Base-by-base conservation (phyloP, 495 filamentous ascomycete genomes). In the Zalerion maritima region DNA sequence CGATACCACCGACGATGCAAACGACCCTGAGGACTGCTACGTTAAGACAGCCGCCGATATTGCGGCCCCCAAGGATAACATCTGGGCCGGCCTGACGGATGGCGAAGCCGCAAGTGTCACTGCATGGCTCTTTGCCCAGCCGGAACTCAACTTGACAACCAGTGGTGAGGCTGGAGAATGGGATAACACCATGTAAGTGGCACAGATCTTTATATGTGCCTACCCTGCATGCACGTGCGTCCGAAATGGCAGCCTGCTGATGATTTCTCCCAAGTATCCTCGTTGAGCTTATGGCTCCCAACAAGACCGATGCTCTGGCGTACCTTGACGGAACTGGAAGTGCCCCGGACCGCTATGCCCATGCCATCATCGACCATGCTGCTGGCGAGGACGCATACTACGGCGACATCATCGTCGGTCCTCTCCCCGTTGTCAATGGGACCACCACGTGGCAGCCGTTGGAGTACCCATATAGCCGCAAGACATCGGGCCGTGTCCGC, bases 201-300 rank as follows among this genome's bases (percentile, higher is more conserved):
- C 19, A 30, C 20, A 24, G 21, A 21, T 37, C 18, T 20, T 9
- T 37, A 29, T 37, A 32, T 26, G 19, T 14, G 17, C 21, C 34
- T 37, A 18, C 26, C 21, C 27, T n/a, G n/a, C n/a, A n/a, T n/a
- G n/a, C n/a, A n/a, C n/a, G n/a, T n/a, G n/a, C n/a, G n/a, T n/a
- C n/a, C n/a, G n/a, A 12, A 6, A 17, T 23, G 17, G 31, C 22
- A 28, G 26, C 17, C 4, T 6, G n/a, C 14, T 8, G 14, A 22
- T 18, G 33, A 31, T 34, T 32, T 12, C 17, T 14, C 6, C 12
- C 15, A 18, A 49, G 43, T 8, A 28, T 38, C 14, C 35, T 58
- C n/a, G 46, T 64, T 18, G 67, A 72, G 31, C 38, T 60, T 9
- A 42, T 69, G 32, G 42, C 45, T 30, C 64, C 66, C 9, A 70